Evolutionary conservation across 2,329 filamentous ascomycete genomes (phyloP).

Genomic region (Elsinoe arachidis): DNA sequence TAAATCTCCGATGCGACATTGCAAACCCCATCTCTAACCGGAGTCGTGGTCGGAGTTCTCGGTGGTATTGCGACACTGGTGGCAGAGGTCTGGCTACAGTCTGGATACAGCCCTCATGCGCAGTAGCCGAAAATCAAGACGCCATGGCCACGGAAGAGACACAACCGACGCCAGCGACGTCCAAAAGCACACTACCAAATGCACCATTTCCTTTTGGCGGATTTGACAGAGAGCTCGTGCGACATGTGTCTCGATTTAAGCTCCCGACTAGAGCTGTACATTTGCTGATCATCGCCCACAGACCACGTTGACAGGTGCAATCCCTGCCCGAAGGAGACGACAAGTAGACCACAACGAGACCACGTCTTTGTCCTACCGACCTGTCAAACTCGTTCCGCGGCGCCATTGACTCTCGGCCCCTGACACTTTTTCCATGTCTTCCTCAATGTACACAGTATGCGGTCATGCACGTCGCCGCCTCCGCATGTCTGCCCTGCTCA

Average conservation of each 20-base stretch:
- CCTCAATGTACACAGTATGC: neutral
- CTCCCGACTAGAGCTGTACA: slow-evolving; percentile 3
- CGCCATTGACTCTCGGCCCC: neutral
- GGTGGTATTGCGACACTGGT: neutral
- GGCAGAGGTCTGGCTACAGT: neutral
- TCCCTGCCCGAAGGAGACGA: slow-evolving; percentile 1
- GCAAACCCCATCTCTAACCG: neutral
- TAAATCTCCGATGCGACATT: slow-evolving; percentile 4
- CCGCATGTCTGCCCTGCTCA: neutral
- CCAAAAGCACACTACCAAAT: neutral
- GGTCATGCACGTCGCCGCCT: neutral
- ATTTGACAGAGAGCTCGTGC: neutral
- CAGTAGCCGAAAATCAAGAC: neutral
- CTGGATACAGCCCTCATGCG: neutral
- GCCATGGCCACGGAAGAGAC: neutral
- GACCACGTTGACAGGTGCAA: neutral
- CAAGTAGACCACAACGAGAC: neutral
- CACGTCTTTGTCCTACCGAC: slow-evolving; percentile 1
- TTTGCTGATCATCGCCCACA: slow-evolving; percentile 7
- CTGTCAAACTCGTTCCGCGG: slow-evolving; percentile 10
- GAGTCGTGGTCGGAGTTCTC: neutral
- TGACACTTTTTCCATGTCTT: neutral
- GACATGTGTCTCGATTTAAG: neutral
- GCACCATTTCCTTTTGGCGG: slow-evolving; percentile 5
- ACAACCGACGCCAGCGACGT: neutral